Conservation (phyloP, 345 rosid genomes). For the Lenwebbia sp. region DNA sequence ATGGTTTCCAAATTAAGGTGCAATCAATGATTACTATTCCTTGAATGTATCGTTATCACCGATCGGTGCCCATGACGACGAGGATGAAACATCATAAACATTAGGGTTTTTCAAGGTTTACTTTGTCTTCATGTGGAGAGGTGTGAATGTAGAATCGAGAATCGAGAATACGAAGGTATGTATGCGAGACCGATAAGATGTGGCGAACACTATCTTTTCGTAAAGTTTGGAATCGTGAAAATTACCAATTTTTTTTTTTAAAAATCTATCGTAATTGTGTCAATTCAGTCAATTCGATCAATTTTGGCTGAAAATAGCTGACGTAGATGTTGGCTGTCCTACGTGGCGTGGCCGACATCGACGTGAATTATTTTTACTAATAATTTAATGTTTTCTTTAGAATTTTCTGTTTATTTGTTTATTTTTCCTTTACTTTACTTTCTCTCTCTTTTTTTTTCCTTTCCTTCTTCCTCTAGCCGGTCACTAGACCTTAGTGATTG, state of each 20-base stretch:
- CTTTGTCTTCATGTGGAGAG: not conserved
- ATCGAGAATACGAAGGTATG: not conserved
- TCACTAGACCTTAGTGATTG: no score
- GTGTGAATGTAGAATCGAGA: not conserved
- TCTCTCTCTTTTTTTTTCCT: no score
- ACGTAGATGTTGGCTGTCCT: no score
- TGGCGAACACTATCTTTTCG: not conserved
- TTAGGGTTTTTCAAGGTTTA: not conserved
- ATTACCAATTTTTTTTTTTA: no score
- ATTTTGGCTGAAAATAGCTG: no score
- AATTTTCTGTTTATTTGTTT: no score
- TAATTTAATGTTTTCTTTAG: no score
- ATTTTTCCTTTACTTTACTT: no score
- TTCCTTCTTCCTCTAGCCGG: no score
- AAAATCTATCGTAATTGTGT: no score
- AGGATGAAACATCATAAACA: not conserved
- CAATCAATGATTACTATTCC: not conserved
- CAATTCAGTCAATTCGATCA: no score
- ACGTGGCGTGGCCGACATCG: rapidly evolving
- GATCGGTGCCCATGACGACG: not conserved
- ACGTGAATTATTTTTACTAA: no score
- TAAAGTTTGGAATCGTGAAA: not conserved
- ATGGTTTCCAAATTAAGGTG: not conserved
- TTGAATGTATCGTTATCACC: not conserved
- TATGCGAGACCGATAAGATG: not conserved